Evolutionary conservation across 176 grass and related monocot genomes (phyloP).

Genomic region (Secale cereale): DNA sequence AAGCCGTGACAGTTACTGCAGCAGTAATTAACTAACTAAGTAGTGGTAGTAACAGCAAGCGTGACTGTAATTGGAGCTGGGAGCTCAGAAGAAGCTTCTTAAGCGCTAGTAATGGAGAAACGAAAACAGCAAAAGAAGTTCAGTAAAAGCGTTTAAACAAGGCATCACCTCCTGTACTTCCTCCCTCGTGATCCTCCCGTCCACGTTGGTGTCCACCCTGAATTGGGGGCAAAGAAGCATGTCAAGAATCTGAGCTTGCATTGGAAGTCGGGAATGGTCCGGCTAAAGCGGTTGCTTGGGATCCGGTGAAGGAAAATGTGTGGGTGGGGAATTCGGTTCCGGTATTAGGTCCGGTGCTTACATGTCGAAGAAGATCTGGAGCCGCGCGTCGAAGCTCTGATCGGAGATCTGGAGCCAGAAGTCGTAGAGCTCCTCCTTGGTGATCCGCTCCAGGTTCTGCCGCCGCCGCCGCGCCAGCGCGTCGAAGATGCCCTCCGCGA

Average conservation of each 20-base stretch:
- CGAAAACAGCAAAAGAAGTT: neutral
- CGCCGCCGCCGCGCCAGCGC: constrained; percentile 66
- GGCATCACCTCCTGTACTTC: constrained; percentile 99
- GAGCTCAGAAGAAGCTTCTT: constrained; percentile 31
- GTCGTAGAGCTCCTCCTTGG: constrained; percentile 93
- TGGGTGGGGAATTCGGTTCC: neutral
- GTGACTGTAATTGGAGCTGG: neutral
- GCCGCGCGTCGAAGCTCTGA: constrained; percentile 98
- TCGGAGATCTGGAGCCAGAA: constrained; percentile 99
- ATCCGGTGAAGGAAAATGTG: constrained; percentile 14
- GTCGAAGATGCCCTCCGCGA: constrained; percentile 91
- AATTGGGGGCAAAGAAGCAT: constrained; percentile 36
- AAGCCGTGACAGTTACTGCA: neutral
- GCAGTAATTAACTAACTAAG: neutral
- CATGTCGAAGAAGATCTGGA: constrained; percentile 99
- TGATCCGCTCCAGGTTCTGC: constrained; percentile 87
- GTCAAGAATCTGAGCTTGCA: constrained; percentile 27
- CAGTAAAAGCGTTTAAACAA: constrained; percentile 20
- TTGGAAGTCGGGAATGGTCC: neutral
- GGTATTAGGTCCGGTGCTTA: constrained; percentile 32
- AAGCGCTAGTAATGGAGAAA: neutral
- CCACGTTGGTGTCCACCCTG: constrained; percentile 99
- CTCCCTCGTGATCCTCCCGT: constrained; percentile 95
- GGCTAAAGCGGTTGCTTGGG: neutral
- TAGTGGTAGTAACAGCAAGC: too few relatives aligned